A percentile compares a stretch with the other conserved stretches of the same genome.
Evolutionary conservation across 352 stramenopile species (phyloP).

Genomic region (Phytophthora pini): DNA sequence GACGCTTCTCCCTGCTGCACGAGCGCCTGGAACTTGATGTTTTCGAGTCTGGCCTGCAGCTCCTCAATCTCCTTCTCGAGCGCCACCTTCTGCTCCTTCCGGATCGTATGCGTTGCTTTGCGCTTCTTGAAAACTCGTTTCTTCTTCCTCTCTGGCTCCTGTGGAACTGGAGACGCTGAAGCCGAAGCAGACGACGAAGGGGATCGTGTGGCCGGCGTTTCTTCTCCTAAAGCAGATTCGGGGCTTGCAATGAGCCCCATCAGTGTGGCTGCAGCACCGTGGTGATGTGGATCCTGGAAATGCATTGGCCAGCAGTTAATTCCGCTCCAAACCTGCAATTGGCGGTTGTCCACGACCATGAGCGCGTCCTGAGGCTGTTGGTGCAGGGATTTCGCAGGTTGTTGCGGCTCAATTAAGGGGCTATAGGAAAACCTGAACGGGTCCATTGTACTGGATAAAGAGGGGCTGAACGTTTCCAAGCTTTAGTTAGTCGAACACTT

Average conservation of each 20-base stretch:
- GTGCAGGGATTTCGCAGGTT: not conserved
- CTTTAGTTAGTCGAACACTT: constrained; percentile 2
- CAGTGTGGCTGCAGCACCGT: constrained; percentile 15
- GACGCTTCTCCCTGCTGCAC: constrained; percentile 33
- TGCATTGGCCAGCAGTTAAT: constrained; percentile 12
- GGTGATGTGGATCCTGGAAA: constrained; percentile 5
- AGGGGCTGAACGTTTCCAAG: not conserved
- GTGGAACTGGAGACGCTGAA: not conserved
- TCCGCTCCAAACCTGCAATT: constrained; percentile 27
- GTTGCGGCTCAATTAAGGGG: not conserved
- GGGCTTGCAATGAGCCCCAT: constrained; percentile 7
- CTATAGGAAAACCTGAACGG: constrained; percentile 7
- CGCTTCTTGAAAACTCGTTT: constrained; percentile 45
- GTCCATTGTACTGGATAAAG: constrained; percentile 10
- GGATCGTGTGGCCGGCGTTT: constrained; percentile 9
- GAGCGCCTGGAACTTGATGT: constrained; percentile 45
- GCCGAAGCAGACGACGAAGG: constrained; percentile 17
- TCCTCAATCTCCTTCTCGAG: constrained; percentile 38
- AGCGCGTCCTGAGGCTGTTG: constrained; percentile 25
- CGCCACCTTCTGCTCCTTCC: constrained; percentile 49
- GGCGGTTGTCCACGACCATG: constrained; percentile 30
- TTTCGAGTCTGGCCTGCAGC: constrained; percentile 36
- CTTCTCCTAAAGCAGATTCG: not conserved
- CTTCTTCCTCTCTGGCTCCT: constrained; percentile 32
- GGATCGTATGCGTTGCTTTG: constrained; percentile 46